Base-by-base conservation (phyloP, 768 basidiomycete species). In the Suillus occidentalis region DNA sequence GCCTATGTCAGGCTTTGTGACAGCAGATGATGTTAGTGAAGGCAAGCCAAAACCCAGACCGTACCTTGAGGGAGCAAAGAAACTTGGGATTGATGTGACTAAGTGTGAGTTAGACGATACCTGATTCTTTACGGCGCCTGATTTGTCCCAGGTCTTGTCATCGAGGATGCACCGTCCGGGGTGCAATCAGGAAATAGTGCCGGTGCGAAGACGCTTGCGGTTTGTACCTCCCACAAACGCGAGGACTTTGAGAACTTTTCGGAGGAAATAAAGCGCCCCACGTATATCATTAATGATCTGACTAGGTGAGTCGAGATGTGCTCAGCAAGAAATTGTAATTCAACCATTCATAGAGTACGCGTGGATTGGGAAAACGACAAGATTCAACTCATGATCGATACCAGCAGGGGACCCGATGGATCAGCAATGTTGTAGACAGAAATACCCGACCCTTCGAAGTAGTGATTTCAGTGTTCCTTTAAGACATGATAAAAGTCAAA, bases 161-260 rank as follows among this genome's bases (percentile, higher is more conserved):
- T 97, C 4, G 94, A 96, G 71, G 95, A 97, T 71, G 94, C 95
- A 2, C 90, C 94, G 5, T 89, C 92, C 16, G 95, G 95, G 3
- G 77, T 95, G 67, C 80, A 79, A 65, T 83, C 91, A 18, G 94
- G 94, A 25, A 84, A 84, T 56, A 88, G 90, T 8, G 90, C 93
- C 20, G 92, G 93, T 13, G 83, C 90, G 58, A 82, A 76, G 56
- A 91, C 90, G 0, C 82, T 97, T 16, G 95, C 90, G 1, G 91
- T 95, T 1, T 92, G 91, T 72, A 96, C 95, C 39, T 91, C 90
- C 6, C 91, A 94, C 62, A 71, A 83, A 31, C 79, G 86, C 20
- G 82, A 85, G 49, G 73, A 74, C 40, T 80, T 95, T 58, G 65
- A 83, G 18, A 78, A 60, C 80, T 84, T 47, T 85, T 82, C 13